Base-by-base conservation (phyloP, 495 filamentous ascomycete species). In the Aspergillus heteromorphus region DNA sequence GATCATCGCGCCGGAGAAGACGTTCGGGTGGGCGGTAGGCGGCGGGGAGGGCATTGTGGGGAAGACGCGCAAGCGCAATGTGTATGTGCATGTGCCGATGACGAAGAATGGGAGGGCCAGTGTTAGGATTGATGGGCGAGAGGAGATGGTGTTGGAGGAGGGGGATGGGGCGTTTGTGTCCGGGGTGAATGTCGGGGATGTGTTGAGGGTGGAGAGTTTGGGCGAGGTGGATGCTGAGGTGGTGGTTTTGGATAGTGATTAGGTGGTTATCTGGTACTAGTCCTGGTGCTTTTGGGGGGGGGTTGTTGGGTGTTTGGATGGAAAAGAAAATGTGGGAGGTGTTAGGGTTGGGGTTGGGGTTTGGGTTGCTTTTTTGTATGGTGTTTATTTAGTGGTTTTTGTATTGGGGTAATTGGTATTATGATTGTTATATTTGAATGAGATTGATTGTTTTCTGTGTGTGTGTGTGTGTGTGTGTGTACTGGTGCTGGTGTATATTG, bases 51-150 rank as follows among this genome's bases (percentile, higher is more conserved):
- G 57, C 18, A 73, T 70, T 0, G 60, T 64, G 38, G 75, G 71
- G 23, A 77, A 57, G 56, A 54, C 65, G 48, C 74, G 67, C 18
- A 76, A 78, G 54, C 69, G 88, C 53, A 89, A 91, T 66, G 79
- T 92, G 7, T 93, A 86, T 66, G 67, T 91, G 23, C 88, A 91
- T 68, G 49, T 91, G 41, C 82, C 88, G 14, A 88, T 89, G 85
- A 86, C 83, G 9, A 85, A 86, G 69, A 73, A 76, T 19, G 86
- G 85, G n/a, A 83, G 78, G 54, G 77, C 86, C 10, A 87, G 79
- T 73, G 73, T 91, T 29, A 75, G 80, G 55, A 45, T 89, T 31
- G 82, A 78, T 60, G 79, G 78, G 5, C 69, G 79, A 52, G 84
- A 90, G 17, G 82, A 86, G 60, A 71, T 72, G 18, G 72, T 86